Evolutionary conservation across 2,329 filamentous ascomycete species (phyloP).

Genomic region (Paraconiothyrium sp.): DNA sequence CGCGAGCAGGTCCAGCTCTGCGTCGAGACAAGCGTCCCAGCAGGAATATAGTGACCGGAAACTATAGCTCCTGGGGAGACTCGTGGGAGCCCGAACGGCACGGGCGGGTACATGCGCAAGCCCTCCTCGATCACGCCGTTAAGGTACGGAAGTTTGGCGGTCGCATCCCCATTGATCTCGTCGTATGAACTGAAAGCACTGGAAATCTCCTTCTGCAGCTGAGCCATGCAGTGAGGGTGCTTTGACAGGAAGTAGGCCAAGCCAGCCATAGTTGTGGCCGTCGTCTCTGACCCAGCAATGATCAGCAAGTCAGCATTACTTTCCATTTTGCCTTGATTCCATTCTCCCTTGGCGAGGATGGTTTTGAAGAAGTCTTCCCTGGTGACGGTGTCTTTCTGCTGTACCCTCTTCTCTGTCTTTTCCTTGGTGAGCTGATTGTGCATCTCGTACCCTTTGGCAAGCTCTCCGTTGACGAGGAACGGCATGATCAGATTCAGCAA

Average conservation of each 20-base stretch:
- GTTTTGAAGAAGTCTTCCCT: constrained; percentile 1
- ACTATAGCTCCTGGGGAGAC: constrained; percentile 15
- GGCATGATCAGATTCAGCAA: background rate
- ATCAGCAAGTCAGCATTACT: background rate
- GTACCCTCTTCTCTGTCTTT: background rate
- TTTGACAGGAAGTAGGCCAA: constrained; percentile 44
- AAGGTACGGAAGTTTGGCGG: constrained; percentile 38
- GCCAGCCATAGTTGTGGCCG: constrained; percentile 45
- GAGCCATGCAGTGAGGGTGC: constrained; percentile 19
- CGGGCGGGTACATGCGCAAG: constrained; percentile 24
- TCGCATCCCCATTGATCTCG: constrained; percentile 33
- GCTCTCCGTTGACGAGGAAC: background rate
- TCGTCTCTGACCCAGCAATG: constrained; percentile 39
- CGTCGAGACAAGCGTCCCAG: background rate
- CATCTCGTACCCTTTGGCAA: background rate
- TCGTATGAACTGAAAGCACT: constrained; percentile 22
- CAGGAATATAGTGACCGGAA: constrained; percentile 14
- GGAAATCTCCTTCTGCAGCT: constrained; percentile 30
- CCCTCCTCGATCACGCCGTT: constrained; percentile 25
- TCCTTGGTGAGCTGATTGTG: background rate
- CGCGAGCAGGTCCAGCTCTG: background rate
- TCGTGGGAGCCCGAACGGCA: constrained; percentile 14
- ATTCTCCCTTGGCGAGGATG: background rate
- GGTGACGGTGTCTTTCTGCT: background rate
- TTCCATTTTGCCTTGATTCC: background rate